phyloP scores from a whole-genome alignment of 2,329 filamentous ascomycete genomes.

The Sclerotinia nivalis region DNA sequence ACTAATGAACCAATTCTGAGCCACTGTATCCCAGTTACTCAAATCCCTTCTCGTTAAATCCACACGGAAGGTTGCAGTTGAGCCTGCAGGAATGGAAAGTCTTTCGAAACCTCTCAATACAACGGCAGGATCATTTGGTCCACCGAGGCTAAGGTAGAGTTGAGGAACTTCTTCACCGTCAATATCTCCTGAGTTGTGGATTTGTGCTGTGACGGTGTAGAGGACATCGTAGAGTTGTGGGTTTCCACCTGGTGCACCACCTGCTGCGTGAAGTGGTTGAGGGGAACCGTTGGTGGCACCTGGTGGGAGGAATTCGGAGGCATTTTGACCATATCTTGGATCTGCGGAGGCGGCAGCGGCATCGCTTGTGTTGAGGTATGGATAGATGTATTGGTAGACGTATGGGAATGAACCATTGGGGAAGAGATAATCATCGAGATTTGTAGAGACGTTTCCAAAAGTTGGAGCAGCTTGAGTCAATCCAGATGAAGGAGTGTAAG shows the following conservation, averaged over 20 bases:
- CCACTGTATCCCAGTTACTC: slow-evolving; percentile 77
- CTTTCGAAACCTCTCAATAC: slow-evolving; percentile 81
- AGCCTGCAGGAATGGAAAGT: slow-evolving; percentile 68
- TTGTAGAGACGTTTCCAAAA: slow-evolving; percentile 62
- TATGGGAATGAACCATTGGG: slow-evolving; percentile 55
- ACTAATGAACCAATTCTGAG: slow-evolving; percentile 77
- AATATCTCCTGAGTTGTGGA: slow-evolving; percentile 56
- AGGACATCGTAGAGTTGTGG: slow-evolving; percentile 55
- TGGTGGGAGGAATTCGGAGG: slow-evolving; percentile 45
- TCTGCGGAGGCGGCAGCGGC: slow-evolving; percentile 51
- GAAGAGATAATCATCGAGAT: slow-evolving; percentile 67
- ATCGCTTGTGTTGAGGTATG: slow-evolving; percentile 54
- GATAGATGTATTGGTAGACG: slow-evolving; percentile 55
- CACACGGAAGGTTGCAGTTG: slow-evolving; percentile 64
- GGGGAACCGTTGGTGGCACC: slow-evolving; percentile 48
- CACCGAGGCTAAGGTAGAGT: slow-evolving; percentile 77
- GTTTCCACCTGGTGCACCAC: slow-evolving; percentile 57
- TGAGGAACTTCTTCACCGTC: slow-evolving; percentile 60
- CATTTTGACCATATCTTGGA: slow-evolving; percentile 36
- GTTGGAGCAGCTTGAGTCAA: slow-evolving; percentile 62
- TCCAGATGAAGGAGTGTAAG: slow-evolving; percentile 56
- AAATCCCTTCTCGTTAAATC: slow-evolving; percentile 77
- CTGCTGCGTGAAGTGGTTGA: slow-evolving; percentile 50
- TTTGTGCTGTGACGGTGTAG: slow-evolving; percentile 53
- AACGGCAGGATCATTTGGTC: slow-evolving; percentile 65